Percentiles rank a stretch among this genome's conserved stretches.
Conservation (phyloP, 805 yeast genomes). For the Blastobotrys muscicola region DNA sequence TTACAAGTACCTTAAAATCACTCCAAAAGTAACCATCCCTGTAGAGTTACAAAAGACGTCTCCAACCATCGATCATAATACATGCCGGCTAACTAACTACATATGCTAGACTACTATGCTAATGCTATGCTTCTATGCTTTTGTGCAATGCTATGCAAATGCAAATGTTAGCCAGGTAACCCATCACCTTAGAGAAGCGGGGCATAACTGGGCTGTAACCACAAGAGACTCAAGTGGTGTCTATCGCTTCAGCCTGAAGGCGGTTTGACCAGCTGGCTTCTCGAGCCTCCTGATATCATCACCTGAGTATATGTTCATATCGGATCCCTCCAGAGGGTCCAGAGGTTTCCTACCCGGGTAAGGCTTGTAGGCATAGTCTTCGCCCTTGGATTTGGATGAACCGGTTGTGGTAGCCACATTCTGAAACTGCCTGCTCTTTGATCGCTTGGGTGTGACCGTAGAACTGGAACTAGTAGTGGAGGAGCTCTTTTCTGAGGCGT, state of each 20-base stretch:
- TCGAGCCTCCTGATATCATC: conserved; percentile 4
- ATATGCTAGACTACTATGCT: no score
- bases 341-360: conserved; percentile 6
- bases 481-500: neutral
- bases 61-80: no score
- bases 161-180: no score
- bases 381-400: neutral
- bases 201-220: no score
- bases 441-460: neutral
- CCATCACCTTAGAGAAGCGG: no score
- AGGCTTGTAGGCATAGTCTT: conserved; percentile 5
- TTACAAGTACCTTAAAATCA: no score
- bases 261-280: conserved; percentile 9
- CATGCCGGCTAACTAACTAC: no score
- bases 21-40: no score
- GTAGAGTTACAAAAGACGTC: no score
- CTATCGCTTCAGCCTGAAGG: conserved; percentile 7
- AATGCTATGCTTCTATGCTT: no score
- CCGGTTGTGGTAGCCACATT: no score
- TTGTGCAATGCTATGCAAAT: no score
- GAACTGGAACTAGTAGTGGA: neutral
- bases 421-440: neutral
- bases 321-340: neutral
- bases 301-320: neutral
- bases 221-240: neutral